Conservation (phyloP, 2,329 filamentous ascomycete genomes). For the Celoporthe dispersa region DNA sequence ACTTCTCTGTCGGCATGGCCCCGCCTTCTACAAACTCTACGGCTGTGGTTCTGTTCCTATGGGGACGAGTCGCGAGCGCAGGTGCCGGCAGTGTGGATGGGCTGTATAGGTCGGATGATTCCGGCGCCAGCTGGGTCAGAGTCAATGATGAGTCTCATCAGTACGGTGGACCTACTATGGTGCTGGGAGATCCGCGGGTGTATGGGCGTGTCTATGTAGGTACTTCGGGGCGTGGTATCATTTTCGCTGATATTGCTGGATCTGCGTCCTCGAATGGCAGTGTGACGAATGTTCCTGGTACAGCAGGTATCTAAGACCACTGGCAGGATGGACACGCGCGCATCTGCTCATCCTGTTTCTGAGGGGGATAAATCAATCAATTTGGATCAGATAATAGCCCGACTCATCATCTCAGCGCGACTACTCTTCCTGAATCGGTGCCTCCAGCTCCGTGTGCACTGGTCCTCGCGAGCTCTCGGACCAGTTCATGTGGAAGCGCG, state of each 20-base stretch:
- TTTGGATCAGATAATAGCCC: neutral
- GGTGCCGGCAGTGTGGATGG: constrained; percentile 3
- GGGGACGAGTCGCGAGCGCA: constrained; percentile 8
- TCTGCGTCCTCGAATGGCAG: neutral
- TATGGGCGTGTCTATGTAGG: constrained; percentile 20
- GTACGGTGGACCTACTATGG: constrained; percentile 18
- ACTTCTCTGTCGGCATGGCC: constrained; percentile 18
- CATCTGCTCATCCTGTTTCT: neutral
- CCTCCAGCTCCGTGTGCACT: neutral
- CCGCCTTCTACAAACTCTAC: constrained; percentile 6
- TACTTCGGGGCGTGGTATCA: constrained; percentile 14
- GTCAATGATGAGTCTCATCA: constrained; percentile 19
- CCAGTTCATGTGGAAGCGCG: constrained; percentile 18
- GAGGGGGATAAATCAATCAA: neutral
- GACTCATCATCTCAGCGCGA: too few relatives aligned
- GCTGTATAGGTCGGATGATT: constrained; percentile 18
- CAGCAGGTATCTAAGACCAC: constrained; percentile 10
- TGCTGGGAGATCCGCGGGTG: constrained; percentile 18
- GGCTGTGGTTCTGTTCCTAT: constrained; percentile 9
- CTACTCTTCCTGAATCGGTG: constrained; percentile 17
- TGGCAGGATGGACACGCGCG: neutral
- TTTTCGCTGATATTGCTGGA: constrained; percentile 19
- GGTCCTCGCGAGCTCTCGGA: constrained; percentile 4
- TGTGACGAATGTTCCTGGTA: constrained; percentile 9
- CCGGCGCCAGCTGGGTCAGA: constrained; percentile 12